phyloP scores from a whole-genome alignment of 495 filamentous ascomycete species.

The Lasiosphaeria hispida region DNA sequence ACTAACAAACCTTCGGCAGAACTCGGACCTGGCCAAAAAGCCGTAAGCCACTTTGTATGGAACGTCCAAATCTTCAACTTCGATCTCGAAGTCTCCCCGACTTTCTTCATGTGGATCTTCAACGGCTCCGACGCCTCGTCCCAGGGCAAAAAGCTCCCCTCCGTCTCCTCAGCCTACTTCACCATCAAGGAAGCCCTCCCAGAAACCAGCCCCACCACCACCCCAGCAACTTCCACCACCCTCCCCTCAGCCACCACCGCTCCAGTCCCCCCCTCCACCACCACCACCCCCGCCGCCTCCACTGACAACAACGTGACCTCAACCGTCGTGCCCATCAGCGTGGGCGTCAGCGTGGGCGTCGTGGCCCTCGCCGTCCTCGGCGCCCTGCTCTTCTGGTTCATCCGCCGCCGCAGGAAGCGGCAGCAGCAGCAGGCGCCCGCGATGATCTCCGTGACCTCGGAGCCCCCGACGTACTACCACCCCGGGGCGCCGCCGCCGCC shows the following conservation, averaged over 20 bases:
- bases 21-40: conserved; percentile 2
- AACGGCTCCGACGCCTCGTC: conserved; percentile 11
- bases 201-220: not conserved
- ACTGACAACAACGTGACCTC: not conserved
- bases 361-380: not conserved
- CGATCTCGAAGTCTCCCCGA: conserved; percentile 23
- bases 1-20: not conserved
- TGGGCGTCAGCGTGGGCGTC: not conserved
- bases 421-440: no score
- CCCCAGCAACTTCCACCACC: not conserved
- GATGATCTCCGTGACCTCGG: no score
- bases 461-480: not conserved
- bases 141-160: not conserved
- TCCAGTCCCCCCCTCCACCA: not conserved
- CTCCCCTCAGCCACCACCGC: not conserved
- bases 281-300: not conserved
- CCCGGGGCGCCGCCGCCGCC: no score
- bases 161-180: conserved; percentile 32
- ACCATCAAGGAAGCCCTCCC: conserved; percentile 21
- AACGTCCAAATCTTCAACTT: conserved; percentile 30
- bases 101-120: conserved; percentile 35
- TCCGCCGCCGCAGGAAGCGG: not conserved
- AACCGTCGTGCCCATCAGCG: not conserved
- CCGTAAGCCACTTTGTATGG: conserved; percentile 31
- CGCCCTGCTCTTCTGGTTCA: not conserved